Evolutionary conservation across 2,329 filamentous ascomycete species (phyloP), one percentile per base, ranked within the genome.

Genomic region (Pochonia chlamydosporia): DNA sequence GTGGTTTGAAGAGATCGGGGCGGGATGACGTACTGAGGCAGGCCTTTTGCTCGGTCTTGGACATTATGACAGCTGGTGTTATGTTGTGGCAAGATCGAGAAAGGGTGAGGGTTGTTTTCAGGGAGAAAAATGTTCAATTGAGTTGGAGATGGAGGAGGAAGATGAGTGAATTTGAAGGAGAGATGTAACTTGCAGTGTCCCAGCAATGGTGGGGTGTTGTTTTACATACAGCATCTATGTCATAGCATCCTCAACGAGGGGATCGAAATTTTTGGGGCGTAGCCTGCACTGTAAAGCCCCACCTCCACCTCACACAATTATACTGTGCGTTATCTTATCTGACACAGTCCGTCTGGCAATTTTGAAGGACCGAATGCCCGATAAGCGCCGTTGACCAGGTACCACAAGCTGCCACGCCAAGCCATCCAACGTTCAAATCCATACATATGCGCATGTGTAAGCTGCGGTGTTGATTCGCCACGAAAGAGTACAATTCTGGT

Each of bases 1-100:
- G 52, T 53, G 54, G 45, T 44, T 47, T 45, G 57, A 56, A 49
- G 51, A 53, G 54, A 60, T 56, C 56, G 51, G 61, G 61, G 54
- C 56, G 54, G 57, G 60, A 60, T 54, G 66, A 78, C 76, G 65
- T 79, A 80, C 76, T 81, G 64, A 81, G 73, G 68, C 78, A 81
- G 60, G 77, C 78, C 65, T 81, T 81, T 47, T 81, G 77, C 54
- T 76, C 74, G 60, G 76, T 73, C 60, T 72, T 73, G 64, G 74
- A 69, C 73, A 76, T 78, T 59, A 58, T 66, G 63, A 56, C 49
- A 49, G 49, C 51, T 25, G 20, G 30, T 42, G 28, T 43, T 16
- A 6, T 18, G n/a, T 11, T 31, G 23, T 24, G 25, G 16, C 37
- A 30, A 35, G 39, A 46, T 20, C 11, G 35, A 21, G 25, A 26